Evolutionary conservation across 129 eudicot species (phyloP), one percentile per base, ranked within the genome.

Genomic region (Kitagawia praeruptora): DNA sequence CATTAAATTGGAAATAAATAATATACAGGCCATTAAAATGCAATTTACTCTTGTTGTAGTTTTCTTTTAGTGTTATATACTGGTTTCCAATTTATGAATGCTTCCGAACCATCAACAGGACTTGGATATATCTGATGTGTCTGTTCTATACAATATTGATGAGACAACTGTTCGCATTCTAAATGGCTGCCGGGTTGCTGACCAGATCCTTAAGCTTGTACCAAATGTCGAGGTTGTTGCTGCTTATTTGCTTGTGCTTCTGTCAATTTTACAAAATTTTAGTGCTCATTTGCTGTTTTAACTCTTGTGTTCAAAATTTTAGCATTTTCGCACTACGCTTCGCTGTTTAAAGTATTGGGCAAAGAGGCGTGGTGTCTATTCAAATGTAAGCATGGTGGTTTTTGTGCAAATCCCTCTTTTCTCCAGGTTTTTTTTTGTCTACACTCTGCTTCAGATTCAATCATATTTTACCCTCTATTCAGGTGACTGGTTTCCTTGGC

Each of bases 401-500:
- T 70, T 39, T 19, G 25, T 39, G 3, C 5, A 6, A 2, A 38
- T 39, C 16, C n/a, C 16, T 12, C 16, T 40, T 23, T 42, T 23
- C n/a, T 19, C 8, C 12, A 21, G 18, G 44, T 61, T 37, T 49
- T 48, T n/a, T 34, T 11, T 12, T 70, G 6, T 14, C 31, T 41
- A n/a, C n/a, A n/a, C n/a, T 69, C 27, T 39, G 9, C 75, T 73
- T 41, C n/a, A 56, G 19, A 16, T 39, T 8, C 25, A 2, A 25
- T 25, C 39, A 19, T 12, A 6, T 27, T 8, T 44, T 70, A 19
- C 37, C 11, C 42, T 27, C 71, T 18, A 41, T 71, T 75, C 84
- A 95, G 99, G 97, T 95, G 76, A 90, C 93, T 54, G 99, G 99
- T 40, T 96, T 92, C 84, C 95, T 96, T 73, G 99, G 97, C 82